Conservation (phyloP, 257 asterid genomes). For the Nicotiana knightiana region DNA sequence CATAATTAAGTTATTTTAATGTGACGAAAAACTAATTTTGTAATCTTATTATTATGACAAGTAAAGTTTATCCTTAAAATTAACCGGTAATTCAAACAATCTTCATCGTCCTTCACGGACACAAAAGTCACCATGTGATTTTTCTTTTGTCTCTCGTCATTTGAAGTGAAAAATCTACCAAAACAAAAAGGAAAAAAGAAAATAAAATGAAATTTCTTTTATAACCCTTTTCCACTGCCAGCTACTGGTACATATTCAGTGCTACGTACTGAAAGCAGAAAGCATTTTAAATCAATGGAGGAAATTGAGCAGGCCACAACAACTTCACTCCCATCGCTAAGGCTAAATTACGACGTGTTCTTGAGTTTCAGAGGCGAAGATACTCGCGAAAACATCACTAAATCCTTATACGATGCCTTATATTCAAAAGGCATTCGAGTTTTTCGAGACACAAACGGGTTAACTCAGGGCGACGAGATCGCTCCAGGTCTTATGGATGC, state of each 20-base stretch:
- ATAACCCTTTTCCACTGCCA: not conserved
- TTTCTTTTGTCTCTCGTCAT: not conserved
- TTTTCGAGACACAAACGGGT: constrained; percentile 21
- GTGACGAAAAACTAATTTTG: too few relatives aligned
- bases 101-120: not conserved
- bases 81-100: not conserved
- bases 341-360: constrained; percentile 22
- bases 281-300: constrained; percentile 7
- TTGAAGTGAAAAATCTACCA: not conserved
- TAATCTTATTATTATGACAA: too few relatives aligned
- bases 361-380: constrained; percentile 32
- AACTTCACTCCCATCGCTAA: constrained; percentile 9
- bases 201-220: not conserved
- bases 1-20: too few relatives aligned
- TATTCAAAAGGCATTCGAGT: constrained; percentile 13
- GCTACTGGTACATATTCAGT: not conserved
- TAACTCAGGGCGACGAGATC: constrained; percentile 25
- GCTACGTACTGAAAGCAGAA: not conserved
- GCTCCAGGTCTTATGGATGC: constrained; percentile 11
- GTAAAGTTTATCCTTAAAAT: not conserved
- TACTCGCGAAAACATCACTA: constrained; percentile 19
- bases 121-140: not conserved
- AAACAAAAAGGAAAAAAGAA: not conserved
- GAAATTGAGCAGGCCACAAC: not conserved
- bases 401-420: constrained; percentile 17